A percentile compares a stretch with the other conserved stretches of the same genome.
Conservation (phyloP, 129 eudicot species). For the Pseudognaphalium luteoalbum region DNA sequence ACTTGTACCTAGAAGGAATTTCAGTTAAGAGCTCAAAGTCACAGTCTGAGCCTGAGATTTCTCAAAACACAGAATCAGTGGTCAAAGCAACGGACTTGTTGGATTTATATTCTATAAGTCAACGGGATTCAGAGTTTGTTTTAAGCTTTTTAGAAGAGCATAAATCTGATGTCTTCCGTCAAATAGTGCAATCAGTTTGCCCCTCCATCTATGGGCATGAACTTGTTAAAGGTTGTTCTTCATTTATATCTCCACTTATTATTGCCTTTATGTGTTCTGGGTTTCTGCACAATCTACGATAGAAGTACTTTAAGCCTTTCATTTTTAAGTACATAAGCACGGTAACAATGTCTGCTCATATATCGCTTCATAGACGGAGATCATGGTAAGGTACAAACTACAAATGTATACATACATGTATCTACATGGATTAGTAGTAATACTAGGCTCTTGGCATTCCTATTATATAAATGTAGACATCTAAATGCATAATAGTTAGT, state of each 20-base stretch:
- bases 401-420: not conserved
- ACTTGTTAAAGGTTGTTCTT: slow-evolving; percentile 77
- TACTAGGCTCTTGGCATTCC: no score
- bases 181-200: slow-evolving; percentile 85
- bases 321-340: not conserved
- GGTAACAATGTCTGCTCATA: not conserved
- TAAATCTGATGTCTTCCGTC: slow-evolving; percentile 80
- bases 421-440: not conserved
- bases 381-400: not conserved
- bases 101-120: slow-evolving; percentile 81
- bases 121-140: slow-evolving; percentile 77
- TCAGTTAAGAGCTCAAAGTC: slow-evolving; percentile 85
- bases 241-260: slow-evolving; percentile 1
- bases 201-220: slow-evolving; percentile 98
- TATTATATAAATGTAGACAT: no score
- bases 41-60: slow-evolving; percentile 51
- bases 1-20: slow-evolving; percentile 86
- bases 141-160: slow-evolving; percentile 67
- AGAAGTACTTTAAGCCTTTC: slow-evolving; percentile 2
- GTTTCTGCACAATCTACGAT: not conserved
- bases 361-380: not conserved
- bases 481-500: no score
- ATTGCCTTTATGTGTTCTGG: not conserved
- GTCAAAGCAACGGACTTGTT: slow-evolving; percentile 55
- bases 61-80: slow-evolving; percentile 38